Evolutionary conservation across 352 stramenopile species (phyloP).

Genomic region (Phytophthora tentaculata): DNA sequence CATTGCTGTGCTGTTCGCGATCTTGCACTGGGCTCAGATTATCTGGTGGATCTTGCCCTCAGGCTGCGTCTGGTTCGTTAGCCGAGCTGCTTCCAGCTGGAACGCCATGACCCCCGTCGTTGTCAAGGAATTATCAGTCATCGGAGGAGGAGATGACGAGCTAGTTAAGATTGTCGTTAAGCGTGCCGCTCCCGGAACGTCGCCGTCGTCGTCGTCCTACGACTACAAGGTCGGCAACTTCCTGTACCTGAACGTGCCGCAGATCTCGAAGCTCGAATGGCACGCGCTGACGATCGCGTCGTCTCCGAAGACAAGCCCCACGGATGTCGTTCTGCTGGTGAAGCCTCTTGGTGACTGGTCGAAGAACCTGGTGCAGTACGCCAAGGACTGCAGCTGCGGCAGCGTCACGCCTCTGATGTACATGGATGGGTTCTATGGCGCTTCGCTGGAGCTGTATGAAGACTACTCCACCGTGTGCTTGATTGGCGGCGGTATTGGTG

Average conservation of each 20-base stretch:
- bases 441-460: constrained; percentile 53
- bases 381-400: constrained; percentile 42
- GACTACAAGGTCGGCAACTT: constrained; percentile 67
- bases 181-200: constrained; percentile 41
- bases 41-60: constrained; percentile 66
- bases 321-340: constrained; percentile 50
- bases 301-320: constrained; percentile 47
- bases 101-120: constrained; percentile 51
- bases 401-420: constrained; percentile 44
- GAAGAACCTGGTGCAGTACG: constrained; percentile 45
- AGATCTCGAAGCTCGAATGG: constrained; percentile 64
- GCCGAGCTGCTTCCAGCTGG: constrained; percentile 49
- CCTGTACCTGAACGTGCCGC: constrained; percentile 60
- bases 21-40: constrained; percentile 66
- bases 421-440: constrained; percentile 63
- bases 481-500: constrained; percentile 51
- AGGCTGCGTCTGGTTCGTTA: constrained; percentile 61
- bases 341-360: constrained; percentile 65
- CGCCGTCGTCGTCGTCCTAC: constrained; percentile 32
- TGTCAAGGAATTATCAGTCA: constrained; percentile 41
- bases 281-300: constrained; percentile 65
- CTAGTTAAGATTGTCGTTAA: constrained; percentile 61
- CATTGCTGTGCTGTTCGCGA: constrained; percentile 57
- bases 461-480: constrained; percentile 57
- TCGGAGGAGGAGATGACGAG: constrained; percentile 39